Base-by-base conservation (phyloP, 805 yeast species). In the Candida tallmaniae region DNA sequence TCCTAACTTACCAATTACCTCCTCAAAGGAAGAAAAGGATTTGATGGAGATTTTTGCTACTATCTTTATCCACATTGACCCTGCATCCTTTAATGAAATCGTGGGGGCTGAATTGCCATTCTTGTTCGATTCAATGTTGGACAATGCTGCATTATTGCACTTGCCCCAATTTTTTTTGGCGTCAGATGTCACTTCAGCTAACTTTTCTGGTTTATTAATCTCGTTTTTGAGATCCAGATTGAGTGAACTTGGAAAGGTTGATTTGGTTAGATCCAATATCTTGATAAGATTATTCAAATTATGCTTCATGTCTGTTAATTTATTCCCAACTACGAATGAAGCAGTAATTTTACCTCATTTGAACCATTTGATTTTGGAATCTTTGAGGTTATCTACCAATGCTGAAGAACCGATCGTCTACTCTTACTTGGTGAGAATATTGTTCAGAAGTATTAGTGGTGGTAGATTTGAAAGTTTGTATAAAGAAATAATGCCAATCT, bases 21-120 rank as follows among this genome's bases (percentile, higher is more conserved):
- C 94, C 0, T 79, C 95, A 1, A 88, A 87, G 47, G 97, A 90
- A 51, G 96, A 89, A 39, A 87, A 89, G 47, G 98, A 93, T 48
- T 65, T 89, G 38, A 88, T 93, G 96, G 98, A 94, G 52, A 81
- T 88, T 3, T 78, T 93, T 54, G 96, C 96, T 0, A 83, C 95
- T 1, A 85, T 93, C 48, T 93, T 87, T 58, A 85, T 88, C 46
- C 95, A 87, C 52, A 75, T 94, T 36, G 99, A 94, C 52, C 89
- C 95, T 14, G 88, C 97, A 1, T 84, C 97, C 0, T 94, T 94
- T 59, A 89, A 86, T 54, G 98, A 93, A 59, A 82, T 93, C 42
- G 80, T 88, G 7, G 86, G 79, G 42, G 70, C 80, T 2, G 96
- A 93, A 56, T 68, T 90, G 37, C 84, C 80, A 15, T 78, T 75